These are phyloP conservation scores for Mallotus japonicus DNA, from an alignment of 441 rosid genomes.

Conservation along the genomic window DNA sequence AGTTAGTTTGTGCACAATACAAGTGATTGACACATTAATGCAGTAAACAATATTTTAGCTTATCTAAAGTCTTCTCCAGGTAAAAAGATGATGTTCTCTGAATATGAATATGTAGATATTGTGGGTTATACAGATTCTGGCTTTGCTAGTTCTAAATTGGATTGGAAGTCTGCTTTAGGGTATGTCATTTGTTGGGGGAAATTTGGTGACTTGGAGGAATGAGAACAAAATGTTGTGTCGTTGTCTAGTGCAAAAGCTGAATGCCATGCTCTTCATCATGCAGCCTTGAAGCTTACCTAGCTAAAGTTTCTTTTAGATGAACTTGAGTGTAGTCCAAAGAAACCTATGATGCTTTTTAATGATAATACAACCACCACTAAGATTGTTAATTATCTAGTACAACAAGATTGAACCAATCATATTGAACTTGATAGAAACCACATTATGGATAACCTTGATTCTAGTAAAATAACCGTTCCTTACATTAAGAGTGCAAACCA, in stretches of 20 bases:
- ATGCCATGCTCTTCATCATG: background rate
- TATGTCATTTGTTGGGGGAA: slow-evolving; percentile 2
- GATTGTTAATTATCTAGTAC: background rate
- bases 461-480: background rate
- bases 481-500: background rate
- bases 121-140: too few relatives aligned
- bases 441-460: background rate
- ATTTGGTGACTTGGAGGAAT: background rate
- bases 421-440: too few relatives aligned
- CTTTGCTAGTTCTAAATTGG: too few relatives aligned
- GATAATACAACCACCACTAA: background rate
- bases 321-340: background rate
- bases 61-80: too few relatives aligned
- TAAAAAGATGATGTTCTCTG: too few relatives aligned
- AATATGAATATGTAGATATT: too few relatives aligned
- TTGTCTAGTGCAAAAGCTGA: background rate
- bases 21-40: too few relatives aligned
- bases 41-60: too few relatives aligned
- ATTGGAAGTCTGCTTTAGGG: too few relatives aligned
- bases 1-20: too few relatives aligned
- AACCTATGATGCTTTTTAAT: background rate
- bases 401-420: background rate
- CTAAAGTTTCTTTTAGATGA: background rate
- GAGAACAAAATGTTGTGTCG: background rate
- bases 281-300: background rate